Evolutionary conservation across 2,329 filamentous ascomycete genomes (phyloP), one percentile per base, ranked within the genome.

Genomic region (Aspergillus sp.): DNA sequence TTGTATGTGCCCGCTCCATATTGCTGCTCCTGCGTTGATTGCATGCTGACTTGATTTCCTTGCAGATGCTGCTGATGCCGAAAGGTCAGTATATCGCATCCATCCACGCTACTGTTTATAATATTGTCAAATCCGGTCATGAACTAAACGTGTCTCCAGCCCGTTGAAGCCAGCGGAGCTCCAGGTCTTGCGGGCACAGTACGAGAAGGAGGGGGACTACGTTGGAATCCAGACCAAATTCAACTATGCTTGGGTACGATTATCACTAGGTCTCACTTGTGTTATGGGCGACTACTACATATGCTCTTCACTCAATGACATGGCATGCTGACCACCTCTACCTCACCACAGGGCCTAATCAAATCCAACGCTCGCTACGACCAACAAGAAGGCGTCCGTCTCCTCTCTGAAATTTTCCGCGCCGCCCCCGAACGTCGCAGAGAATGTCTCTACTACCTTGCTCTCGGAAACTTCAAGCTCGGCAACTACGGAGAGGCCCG

Each of bases 181-280:
- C 51, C 84, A 90, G 69, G 93, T 97, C 53, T 80, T 98, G 46
- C 88, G 91, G 56, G 79, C 88, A 51, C 93, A 98, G 70, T 98
- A 93, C 68, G 91, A 97, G 67, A 95, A 95, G 67, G 93, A 98
- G 74, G 93, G 91, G 58, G 88, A 95, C 62, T 94, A 95, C 76
- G 91, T 95, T 52, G 90, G 91, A 51, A 82, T 98, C 37, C 93
- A 98, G 72, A 98, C 93, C 53, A 97, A 97, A 69, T 98, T 98
- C 81, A 98, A 98, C 82, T 97, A 91, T 70, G 91, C 93, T 66
- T 98, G 93, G 93, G 90, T 95, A 81, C 49, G 76, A 7, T 35
- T 13, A 30, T 30, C 25, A 30, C 25, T 4, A 12, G 25, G 25
- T 12, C 25, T 30, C 25, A 30, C 25, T 12, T 30, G 25, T 30